Evolutionary conservation across 2,329 filamentous ascomycete species (phyloP).

Genomic region (Alternaria arborescens): DNA sequence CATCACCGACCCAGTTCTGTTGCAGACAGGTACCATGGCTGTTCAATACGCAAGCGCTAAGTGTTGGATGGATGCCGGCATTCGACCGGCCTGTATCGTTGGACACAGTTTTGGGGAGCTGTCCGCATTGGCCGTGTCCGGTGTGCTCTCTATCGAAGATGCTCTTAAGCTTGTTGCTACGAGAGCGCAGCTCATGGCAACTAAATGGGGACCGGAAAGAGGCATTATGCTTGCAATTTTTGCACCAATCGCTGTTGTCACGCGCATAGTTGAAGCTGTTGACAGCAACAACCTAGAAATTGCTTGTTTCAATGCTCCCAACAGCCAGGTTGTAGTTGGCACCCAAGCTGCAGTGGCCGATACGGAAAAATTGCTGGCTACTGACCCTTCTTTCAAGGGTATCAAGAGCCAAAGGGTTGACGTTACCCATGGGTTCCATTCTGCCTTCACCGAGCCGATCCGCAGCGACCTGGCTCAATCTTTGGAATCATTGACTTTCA

Average conservation of each 20-base stretch:
- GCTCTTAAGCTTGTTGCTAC: slow-evolving; percentile 46
- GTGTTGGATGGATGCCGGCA: slow-evolving; percentile 29
- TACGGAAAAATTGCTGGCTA: slow-evolving; percentile 14
- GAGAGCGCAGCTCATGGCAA: slow-evolving; percentile 42
- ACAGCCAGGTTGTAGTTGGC: slow-evolving; percentile 54
- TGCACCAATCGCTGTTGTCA: slow-evolving; percentile 7
- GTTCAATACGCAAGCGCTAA: slow-evolving; percentile 33
- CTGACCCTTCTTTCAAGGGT: slow-evolving; percentile 10
- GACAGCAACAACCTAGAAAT: slow-evolving; percentile 36
- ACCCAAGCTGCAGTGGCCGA: slow-evolving; percentile 24
- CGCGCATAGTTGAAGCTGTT: slow-evolving; percentile 8
- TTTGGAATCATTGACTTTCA: slow-evolving; percentile 5
- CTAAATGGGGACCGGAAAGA: slow-evolving; percentile 28
- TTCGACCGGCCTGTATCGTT: slow-evolving; percentile 15
- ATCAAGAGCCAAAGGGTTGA: slow-evolving; percentile 31
- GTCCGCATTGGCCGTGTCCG: slow-evolving; percentile 47
- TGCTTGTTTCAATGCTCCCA: slow-evolving; percentile 54
- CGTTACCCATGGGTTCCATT: slow-evolving; percentile 44
- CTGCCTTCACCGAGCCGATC: slow-evolving; percentile 40
- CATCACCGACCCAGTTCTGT: slow-evolving; percentile 14
- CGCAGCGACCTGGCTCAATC: slow-evolving; percentile 21
- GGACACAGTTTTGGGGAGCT: slow-evolving; percentile 51
- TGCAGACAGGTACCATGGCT: slow-evolving; percentile 29
- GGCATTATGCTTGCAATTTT: slow-evolving; percentile 35
- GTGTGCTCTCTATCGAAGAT: slow-evolving; percentile 39